Conservation (phyloP, 2,329 filamentous ascomycete genomes). For the Teratosphaeria viscida region DNA sequence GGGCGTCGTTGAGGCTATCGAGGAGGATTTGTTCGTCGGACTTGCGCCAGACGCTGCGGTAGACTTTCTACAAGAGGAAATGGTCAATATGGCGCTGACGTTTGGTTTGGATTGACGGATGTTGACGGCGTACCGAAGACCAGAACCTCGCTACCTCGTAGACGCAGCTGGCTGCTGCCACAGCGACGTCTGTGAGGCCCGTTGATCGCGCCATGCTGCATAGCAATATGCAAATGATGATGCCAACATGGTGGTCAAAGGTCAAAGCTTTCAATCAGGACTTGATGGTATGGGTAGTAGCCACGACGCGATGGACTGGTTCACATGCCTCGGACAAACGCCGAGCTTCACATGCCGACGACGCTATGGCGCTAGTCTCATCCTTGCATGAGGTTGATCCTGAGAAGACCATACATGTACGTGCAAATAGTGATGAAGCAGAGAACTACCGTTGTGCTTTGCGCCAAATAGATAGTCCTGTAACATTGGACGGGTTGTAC, state of each 20-base stretch:
- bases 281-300: background rate
- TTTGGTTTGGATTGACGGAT: background rate
- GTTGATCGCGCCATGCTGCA: background rate
- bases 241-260: background rate
- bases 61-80: background rate
- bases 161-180: background rate
- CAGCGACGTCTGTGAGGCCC: background rate
- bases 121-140: background rate
- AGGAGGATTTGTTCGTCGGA: constrained; percentile 6
- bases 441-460: too few relatives aligned
- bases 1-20: constrained; percentile 8
- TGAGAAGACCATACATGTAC: too few relatives aligned
- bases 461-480: too few relatives aligned
- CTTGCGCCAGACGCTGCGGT: background rate
- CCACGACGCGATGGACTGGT: background rate
- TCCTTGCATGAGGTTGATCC: background rate
- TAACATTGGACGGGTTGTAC: background rate
- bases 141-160: background rate
- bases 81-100: background rate
- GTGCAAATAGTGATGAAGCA: too few relatives aligned
- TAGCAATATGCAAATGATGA: background rate
- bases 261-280: background rate
- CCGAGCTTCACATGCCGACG: background rate
- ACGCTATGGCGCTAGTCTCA: background rate
- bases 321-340: background rate